Conservation (phyloP, 805 yeast genomes). For the Nakazawaea molendinolei region DNA sequence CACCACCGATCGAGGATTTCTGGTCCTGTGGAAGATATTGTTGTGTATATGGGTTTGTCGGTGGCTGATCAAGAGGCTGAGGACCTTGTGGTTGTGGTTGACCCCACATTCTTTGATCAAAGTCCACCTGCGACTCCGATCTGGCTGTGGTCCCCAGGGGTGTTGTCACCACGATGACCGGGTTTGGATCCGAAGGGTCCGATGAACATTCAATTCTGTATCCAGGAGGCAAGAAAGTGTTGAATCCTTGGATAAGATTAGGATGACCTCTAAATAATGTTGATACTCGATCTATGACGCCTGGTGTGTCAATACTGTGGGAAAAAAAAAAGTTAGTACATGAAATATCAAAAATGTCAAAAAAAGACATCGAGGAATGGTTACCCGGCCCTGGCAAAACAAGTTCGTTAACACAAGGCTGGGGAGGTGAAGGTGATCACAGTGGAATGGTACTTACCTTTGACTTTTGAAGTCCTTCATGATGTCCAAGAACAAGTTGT, state of each 20-base stretch:
- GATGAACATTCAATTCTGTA: conserved; percentile 86
- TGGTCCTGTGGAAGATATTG: conserved; percentile 5
- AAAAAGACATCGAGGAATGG: background rate
- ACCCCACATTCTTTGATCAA: conserved; percentile 14
- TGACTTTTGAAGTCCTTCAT: conserved; percentile 99
- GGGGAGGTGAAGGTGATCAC: background rate
- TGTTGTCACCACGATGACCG: conserved; percentile 91
- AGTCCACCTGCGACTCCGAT: conserved; percentile 41
- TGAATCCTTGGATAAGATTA: conserved; percentile 90
- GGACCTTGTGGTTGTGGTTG: conserved; percentile 17
- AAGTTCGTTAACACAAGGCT: background rate
- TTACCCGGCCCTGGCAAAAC: conserved; percentile 5
- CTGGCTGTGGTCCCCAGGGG: conserved; percentile 85
- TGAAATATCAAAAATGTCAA: conserved; percentile 6
- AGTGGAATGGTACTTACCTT: conserved; percentile 35
- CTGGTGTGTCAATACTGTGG: conserved; percentile 84
- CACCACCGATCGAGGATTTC: conserved; percentile 9
- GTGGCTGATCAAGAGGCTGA: conserved; percentile 24
- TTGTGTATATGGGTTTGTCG: conserved; percentile 8
- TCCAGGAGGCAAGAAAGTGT: conserved; percentile 96
- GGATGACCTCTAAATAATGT: conserved; percentile 90
- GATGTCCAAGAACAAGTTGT: conserved; percentile 91
- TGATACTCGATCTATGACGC: conserved; percentile 94
- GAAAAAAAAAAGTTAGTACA: conserved; percentile 8
- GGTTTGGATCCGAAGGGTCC: conserved; percentile 85